phyloP scores from a whole-genome alignment of 2,329 filamentous ascomycete genomes.

The Celoporthe dispersa region DNA sequence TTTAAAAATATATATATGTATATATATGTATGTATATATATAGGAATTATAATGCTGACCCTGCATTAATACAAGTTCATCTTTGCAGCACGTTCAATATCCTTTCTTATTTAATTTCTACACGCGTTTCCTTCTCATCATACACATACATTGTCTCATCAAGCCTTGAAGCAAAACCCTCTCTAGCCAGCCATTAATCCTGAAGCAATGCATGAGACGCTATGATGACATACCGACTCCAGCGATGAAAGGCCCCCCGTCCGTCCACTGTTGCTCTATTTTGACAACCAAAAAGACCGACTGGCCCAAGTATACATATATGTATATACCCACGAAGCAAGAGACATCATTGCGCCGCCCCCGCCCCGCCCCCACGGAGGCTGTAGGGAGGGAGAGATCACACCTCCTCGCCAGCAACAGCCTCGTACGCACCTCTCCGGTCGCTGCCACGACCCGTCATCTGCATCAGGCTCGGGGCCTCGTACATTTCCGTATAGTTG shows the following conservation, averaged over 20 bases:
- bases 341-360: neutral
- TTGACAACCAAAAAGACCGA: neutral
- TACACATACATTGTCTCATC: conserved; percentile 17
- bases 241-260: neutral
- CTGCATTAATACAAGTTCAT: no score
- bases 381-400: conserved; percentile 35
- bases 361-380: neutral
- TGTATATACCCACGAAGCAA: neutral
- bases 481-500: conserved; percentile 90
- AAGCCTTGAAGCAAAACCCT: conserved; percentile 6
- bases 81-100: neutral
- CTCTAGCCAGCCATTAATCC: neutral
- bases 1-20: no score
- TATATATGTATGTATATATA: no score
- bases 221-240: conserved; percentile 21
- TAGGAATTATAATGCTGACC: no score
- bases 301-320: neutral
- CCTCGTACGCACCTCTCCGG: conserved; percentile 64
- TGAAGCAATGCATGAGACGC: conserved; percentile 26
- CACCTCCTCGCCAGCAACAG: conserved; percentile 62
- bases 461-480: conserved; percentile 75
- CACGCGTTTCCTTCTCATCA: conserved; percentile 3
- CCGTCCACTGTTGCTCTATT: neutral
- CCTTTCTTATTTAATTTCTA: neutral
- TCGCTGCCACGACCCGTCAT: conserved; percentile 44